Percentiles rank a stretch among this genome's conserved stretches.
phyloP scores from a whole-genome alignment of 1,284 basidiomycete species.

The Ceratobasidium sp. region DNA sequence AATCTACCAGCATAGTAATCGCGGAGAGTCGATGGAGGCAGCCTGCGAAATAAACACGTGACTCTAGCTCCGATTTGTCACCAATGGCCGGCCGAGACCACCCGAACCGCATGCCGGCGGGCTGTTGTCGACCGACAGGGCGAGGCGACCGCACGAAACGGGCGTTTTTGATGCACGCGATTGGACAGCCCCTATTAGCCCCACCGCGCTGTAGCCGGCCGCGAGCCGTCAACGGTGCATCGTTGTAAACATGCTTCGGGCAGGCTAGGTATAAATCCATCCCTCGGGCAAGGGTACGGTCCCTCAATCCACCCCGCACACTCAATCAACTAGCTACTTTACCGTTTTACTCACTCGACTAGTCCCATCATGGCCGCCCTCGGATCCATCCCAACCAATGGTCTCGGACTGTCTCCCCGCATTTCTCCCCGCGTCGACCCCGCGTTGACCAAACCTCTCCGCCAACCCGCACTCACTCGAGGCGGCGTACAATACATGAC shows the following conservation, averaged over 20 bases:
- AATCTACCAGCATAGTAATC: too few species aligned
- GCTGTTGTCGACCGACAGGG: neutral
- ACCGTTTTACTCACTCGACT: neutral
- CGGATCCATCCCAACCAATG: conserved; percentile 1
- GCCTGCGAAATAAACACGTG: too few species aligned
- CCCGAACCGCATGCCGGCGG: neutral
- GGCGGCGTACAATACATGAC: conserved; percentile 11
- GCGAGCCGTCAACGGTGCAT: neutral
- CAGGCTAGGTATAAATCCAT: neutral
- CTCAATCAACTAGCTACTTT: neutral
- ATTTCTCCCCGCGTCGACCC: neutral
- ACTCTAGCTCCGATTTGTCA: too few species aligned
- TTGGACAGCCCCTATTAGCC: neutral
- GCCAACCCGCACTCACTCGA: conserved; percentile 1
- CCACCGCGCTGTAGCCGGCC: neutral
- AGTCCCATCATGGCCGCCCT: conserved; percentile 10
- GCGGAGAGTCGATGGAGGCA: too few species aligned
- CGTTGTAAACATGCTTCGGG: neutral
- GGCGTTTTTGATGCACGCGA: neutral
- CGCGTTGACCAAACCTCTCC: neutral
- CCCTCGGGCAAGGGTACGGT: neutral
- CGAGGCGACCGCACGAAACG: neutral
- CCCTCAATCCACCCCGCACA: neutral
- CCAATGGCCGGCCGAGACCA: neutral
- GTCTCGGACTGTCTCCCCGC: neutral